A percentile compares a stretch with the other conserved stretches of the same genome.
These are phyloP conservation scores for Pyrrhoderma lamaoense DNA, from an alignment of 1,284 basidiomycete species.

Conservation along the genomic window DNA sequence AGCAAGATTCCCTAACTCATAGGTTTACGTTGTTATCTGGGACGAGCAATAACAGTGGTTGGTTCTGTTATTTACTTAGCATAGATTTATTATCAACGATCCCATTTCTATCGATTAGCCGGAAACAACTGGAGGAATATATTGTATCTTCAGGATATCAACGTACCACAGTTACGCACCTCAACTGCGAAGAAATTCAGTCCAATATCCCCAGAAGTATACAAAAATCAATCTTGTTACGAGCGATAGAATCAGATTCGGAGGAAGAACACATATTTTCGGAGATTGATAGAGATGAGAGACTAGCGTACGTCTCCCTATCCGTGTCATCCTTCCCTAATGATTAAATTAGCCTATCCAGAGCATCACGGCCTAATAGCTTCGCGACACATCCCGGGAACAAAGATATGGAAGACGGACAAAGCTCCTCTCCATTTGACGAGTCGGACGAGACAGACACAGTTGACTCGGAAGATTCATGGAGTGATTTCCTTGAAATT, in stretches of 20 bases:
- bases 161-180: background rate
- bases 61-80: background rate
- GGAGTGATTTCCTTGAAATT: conserved; percentile 46
- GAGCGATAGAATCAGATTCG: conserved; percentile 42
- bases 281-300: conserved; percentile 59
- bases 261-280: conserved; percentile 56
- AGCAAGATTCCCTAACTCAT: conserved; percentile 49
- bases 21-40: conserved; percentile 2
- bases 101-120: background rate
- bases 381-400: conserved; percentile 16
- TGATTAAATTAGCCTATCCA: background rate
- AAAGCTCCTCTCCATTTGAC: conserved; percentile 56
- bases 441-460: conserved; percentile 68
- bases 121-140: conserved; percentile 2
- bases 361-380: conserved; percentile 9
- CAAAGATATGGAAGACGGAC: conserved; percentile 34
- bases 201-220: background rate
- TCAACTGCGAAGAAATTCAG: background rate
- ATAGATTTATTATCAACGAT: background rate
- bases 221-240: background rate
- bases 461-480: conserved; percentile 34
- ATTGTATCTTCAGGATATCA: conserved; percentile 7
- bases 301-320: conserved; percentile 44
- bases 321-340: background rate
- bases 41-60: background rate